Conservation (phyloP, 495 filamentous ascomycete species). For the Glonium stellatum region DNA sequence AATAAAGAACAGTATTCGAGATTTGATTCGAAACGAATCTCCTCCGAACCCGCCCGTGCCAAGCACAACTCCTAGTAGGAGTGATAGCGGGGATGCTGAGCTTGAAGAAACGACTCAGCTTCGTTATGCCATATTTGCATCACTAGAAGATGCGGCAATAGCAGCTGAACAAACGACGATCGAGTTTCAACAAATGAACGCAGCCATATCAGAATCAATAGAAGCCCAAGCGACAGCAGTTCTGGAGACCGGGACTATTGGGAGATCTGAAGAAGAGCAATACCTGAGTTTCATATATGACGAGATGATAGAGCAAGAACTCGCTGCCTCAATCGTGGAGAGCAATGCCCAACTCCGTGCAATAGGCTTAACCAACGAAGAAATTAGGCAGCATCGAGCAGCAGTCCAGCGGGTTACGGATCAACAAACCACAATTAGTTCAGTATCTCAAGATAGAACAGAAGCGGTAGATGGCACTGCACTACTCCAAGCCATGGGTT, state of each 20-base stretch:
- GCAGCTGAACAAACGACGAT: not conserved
- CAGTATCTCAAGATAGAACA: not conserved
- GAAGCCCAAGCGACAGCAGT: not conserved
- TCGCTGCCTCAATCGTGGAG: not conserved
- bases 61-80: not conserved
- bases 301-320: not conserved
- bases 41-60: not conserved
- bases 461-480: not conserved
- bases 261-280: not conserved
- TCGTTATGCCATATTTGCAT: not conserved
- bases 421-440: not conserved
- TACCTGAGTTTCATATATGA: not conserved
- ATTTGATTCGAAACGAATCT: not conserved
- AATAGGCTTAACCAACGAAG: not conserved
- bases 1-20: not conserved
- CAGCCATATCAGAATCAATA: not conserved
- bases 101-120: not conserved
- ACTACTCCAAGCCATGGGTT: not conserved
- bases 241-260: not conserved
- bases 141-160: not conserved
- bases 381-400: not conserved
- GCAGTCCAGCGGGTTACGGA: not conserved
- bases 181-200: not conserved
- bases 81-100: not conserved
- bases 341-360: not conserved